Percentiles rank a stretch among this genome's conserved stretches.
These are phyloP conservation scores for Trichoderma gamsii DNA, from an alignment of 495 filamentous ascomycete species.

Conservation along the genomic window DNA sequence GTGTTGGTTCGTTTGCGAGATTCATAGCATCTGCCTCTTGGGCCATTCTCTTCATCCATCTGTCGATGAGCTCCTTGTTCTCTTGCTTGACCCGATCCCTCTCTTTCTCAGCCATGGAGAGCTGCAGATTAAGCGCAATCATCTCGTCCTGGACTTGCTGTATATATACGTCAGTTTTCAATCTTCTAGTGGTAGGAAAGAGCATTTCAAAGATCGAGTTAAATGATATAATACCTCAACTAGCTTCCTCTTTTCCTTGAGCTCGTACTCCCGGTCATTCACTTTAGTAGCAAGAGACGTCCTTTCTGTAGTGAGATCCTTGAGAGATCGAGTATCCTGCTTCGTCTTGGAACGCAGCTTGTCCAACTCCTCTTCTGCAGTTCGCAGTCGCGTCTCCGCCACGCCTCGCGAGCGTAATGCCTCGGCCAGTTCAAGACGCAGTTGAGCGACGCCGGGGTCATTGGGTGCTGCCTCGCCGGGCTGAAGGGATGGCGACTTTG, in stretches of 20 bases:
- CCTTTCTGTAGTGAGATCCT: conserved; percentile 57
- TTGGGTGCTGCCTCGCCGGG: conserved; percentile 28
- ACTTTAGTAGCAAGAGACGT: conserved; percentile 54
- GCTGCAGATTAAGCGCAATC: conserved; percentile 73
- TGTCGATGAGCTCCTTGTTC: conserved; percentile 79
- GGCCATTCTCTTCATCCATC: conserved; percentile 84
- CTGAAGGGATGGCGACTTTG: conserved; percentile 19
- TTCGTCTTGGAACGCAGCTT: conserved; percentile 52
- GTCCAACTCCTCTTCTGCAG: conserved; percentile 54
- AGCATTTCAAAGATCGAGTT: neutral
- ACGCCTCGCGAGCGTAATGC: conserved; percentile 66
- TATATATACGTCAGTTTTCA: neutral
- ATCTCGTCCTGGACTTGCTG: conserved; percentile 88
- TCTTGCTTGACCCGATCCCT: conserved; percentile 64
- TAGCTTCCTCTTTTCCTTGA: conserved; percentile 72
- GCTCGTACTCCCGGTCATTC: conserved; percentile 78
- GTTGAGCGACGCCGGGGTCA: conserved; percentile 36
- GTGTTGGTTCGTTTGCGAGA: conserved; percentile 39
- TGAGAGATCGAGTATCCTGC: conserved; percentile 52
- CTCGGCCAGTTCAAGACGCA: conserved; percentile 60
- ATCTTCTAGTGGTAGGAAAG: neutral
- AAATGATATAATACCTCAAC: conserved; percentile 51
- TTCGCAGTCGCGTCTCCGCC: conserved; percentile 54
- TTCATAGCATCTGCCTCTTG: conserved; percentile 89
- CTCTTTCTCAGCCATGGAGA: conserved; percentile 76